Base-by-base conservation (phyloP, 2,329 filamentous ascomycete species). In the Whalleya microplaca region DNA sequence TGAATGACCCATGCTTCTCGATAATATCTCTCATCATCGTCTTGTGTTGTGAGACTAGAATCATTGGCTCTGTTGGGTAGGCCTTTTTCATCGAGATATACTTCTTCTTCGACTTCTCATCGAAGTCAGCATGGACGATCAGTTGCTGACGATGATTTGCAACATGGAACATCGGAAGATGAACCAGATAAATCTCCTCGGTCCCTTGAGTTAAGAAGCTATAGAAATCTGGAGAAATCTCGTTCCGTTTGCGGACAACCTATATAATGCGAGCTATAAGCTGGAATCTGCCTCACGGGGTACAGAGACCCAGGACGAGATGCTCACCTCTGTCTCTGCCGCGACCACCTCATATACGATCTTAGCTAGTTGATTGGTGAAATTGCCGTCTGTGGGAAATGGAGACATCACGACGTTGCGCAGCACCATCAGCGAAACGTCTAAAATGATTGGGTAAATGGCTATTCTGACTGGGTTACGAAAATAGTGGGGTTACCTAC, bases 341-440 rank as follows among this genome's bases (percentile, higher is more conserved):
- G 58, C 55, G 9, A 75, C 71, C 1, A 68, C 63, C 0, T 70
- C 40, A 42, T 69, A 65, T 23, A 78, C 71, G 18, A 68, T 67
- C 0, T 55, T 43, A 8, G 73, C 75, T 8, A 80, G 51, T 2
- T 71, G 67, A 12, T 66, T 66, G 40, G 78, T 72, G 57, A 80
- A 79, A 42, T 73, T 70, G 1, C 66, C 66, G 16, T 74, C 71
- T 1, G 74, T 75, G 0, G 76, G 74, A 44, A 75, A 79, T 0
- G 77, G 76, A 4, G 73, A 76, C 78, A 81, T 81, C 32, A 78
- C 75, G 0, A 80, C 78, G 21, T 80, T 81, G 8, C 76, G 71
- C 8, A 81, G 23, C 9, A 27, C 23, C 23, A n/a, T n/a, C n/a
- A n/a, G n/a, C n/a, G n/a, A n/a, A n/a, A n/a, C n/a, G n/a, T n/a